A percentile compares a stretch with the other conserved stretches of the same genome.
These are phyloP conservation scores for Podospora pseudoanserina DNA, from an alignment of 495 filamentous ascomycete species.

Conservation along the genomic window DNA sequence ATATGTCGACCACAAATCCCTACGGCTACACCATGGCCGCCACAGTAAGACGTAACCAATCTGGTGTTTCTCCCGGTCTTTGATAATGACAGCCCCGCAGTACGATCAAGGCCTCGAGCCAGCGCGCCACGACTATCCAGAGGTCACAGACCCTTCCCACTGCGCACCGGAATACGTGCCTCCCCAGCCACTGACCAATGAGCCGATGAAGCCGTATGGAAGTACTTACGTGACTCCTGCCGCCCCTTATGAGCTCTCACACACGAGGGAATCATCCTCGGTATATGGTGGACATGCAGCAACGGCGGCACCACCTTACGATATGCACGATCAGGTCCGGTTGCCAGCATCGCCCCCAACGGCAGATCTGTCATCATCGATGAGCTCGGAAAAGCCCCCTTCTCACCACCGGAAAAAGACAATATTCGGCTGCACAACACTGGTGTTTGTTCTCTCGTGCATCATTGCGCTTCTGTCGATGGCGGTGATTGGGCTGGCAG, in stretches of 20 bases:
- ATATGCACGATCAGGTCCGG: conserved; percentile 1
- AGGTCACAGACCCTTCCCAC: conserved; percentile 22
- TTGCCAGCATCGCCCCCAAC: not conserved
- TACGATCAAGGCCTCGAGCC: conserved; percentile 41
- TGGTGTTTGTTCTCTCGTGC: conserved; percentile 41
- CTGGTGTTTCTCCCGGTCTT: not conserved
- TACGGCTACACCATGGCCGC: conserved; percentile 24
- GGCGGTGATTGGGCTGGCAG: conserved; percentile 44
- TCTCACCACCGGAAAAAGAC: conserved; percentile 2
- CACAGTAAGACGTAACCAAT: conserved; percentile 13
- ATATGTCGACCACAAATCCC: conserved; percentile 19
- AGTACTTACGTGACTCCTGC: conserved; percentile 4
- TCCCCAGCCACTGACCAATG: not conserved
- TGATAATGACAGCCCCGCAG: conserved; percentile 13
- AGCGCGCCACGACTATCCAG: conserved; percentile 37
- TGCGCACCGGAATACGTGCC: not conserved
- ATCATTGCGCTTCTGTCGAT: conserved; percentile 40
- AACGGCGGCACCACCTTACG: conserved; percentile 13
- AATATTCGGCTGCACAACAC: conserved; percentile 36
- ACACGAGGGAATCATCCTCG: not conserved
- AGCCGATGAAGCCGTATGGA: not conserved
- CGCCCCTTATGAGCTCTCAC: not conserved
- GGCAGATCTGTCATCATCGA: not conserved
- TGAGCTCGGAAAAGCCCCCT: not conserved
- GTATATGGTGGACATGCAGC: conserved; percentile 10